Percentiles rank a stretch among this genome's conserved stretches.
Conservation (phyloP, 1,139 yeast species). For the Magnusiomyces starmeri region DNA sequence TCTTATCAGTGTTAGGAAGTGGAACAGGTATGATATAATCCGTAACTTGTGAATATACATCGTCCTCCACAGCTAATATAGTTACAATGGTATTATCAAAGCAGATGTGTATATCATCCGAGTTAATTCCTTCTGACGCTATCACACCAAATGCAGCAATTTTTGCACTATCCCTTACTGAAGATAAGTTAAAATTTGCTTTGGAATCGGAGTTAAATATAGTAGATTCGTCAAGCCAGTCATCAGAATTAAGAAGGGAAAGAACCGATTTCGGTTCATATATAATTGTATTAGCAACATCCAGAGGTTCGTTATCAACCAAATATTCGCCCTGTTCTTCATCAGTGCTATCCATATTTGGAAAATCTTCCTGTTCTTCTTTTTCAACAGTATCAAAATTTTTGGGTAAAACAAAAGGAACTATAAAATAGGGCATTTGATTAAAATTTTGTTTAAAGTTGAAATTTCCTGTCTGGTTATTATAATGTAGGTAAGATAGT, state of each 20-base stretch:
- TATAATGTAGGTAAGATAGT: slow-evolving; percentile 31
- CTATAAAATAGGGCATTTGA: slow-evolving; percentile 26
- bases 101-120: slow-evolving; percentile 23
- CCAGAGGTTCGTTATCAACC: slow-evolving; percentile 14
- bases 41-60: slow-evolving; percentile 2
- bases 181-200: not conserved
- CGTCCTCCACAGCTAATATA: slow-evolving; percentile 20
- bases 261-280: not conserved
- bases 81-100: slow-evolving; percentile 31
- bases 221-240: too few species aligned
- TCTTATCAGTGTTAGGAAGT: not conserved
- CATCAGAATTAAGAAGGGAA: not conserved
- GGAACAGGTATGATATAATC: not conserved
- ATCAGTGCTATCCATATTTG: not conserved
- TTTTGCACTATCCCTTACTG: slow-evolving; percentile 1
- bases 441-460: slow-evolving; percentile 25
- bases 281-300: not conserved
- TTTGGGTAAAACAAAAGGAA: slow-evolving; percentile 14
- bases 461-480: not conserved
- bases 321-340: not conserved
- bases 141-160: slow-evolving; percentile 26
- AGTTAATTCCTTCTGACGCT: slow-evolving; percentile 27
- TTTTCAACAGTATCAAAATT: not conserved
- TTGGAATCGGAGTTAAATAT: not conserved
- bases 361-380: not conserved